phyloP scores from a whole-genome alignment of 352 stramenopile genomes.

The Phytophthora quininea region DNA sequence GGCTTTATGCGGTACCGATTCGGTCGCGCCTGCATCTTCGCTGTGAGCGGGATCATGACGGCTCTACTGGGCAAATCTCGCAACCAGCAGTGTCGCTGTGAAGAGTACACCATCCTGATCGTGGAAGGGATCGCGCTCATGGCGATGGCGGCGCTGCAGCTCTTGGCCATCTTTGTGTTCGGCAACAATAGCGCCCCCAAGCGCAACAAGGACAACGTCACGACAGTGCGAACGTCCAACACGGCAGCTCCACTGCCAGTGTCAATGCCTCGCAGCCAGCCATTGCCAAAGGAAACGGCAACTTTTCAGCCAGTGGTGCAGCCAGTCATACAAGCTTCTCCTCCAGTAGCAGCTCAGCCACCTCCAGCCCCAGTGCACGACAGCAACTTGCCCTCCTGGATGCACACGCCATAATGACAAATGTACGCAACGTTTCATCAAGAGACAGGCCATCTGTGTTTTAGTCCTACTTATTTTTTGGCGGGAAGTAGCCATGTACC shows the following conservation, averaged over 20 bases:
- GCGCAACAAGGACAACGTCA: slow-evolving; percentile 12
- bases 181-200: slow-evolving; percentile 52
- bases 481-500: too few relatives aligned
- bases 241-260: slow-evolving; percentile 4
- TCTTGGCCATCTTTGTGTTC: slow-evolving; percentile 51
- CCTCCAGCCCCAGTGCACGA: slow-evolving; percentile 7
- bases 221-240: not conserved
- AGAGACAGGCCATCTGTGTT: too few relatives aligned
- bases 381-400: slow-evolving; percentile 37
- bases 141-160: slow-evolving; percentile 45
- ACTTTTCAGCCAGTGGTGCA: slow-evolving; percentile 33
- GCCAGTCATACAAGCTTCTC: slow-evolving; percentile 12
- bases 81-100: slow-evolving; percentile 54
- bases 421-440: too few relatives aligned
- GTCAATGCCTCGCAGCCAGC: slow-evolving; percentile 1
- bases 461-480: too few relatives aligned
- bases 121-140: slow-evolving; percentile 62
- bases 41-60: slow-evolving; percentile 66
- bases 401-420: slow-evolving; percentile 22
- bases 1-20: slow-evolving; percentile 81
- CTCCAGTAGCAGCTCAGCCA: not conserved
- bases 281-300: slow-evolving; percentile 11
- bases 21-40: slow-evolving; percentile 60
- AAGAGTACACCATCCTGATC: slow-evolving; percentile 55
- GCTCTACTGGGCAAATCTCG: slow-evolving; percentile 65